Evolutionary conservation across 768 basidiomycete genomes (phyloP), one percentile per base, ranked within the genome.

Genomic region (Pleurotus salmoneostramineus): DNA sequence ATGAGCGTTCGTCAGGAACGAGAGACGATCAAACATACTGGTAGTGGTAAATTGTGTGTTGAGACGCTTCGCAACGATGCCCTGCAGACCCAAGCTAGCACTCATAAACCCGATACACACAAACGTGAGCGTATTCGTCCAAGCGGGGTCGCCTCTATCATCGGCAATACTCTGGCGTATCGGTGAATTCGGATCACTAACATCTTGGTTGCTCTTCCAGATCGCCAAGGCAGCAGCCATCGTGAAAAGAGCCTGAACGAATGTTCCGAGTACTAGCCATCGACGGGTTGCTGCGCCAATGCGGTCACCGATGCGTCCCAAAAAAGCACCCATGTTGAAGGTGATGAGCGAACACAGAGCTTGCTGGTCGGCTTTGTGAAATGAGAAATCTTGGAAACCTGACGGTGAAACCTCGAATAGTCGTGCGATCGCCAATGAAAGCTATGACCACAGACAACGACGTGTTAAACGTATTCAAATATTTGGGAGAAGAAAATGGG

Each of bases 291-390:
- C 82, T 6, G 83, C 64, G 0, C 93, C 93, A 17, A 94, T 78
- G 58, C 77, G 77, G 72, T 95, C 91, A 14, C 93, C 92, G 17
- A 91, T 67, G 15, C 92, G 85, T 0, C 93, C 93, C 54, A 92
- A 47, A 68, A 82, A 84, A 12, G 91, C 83, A 5, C 93, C 93
- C 7, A 76, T 56, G 62, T 89, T 78, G 79, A 95, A 95, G 12
- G 83, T 70, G 57, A 91, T 63, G 6, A 95, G 71, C 14, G 90
- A 92, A 36, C 82, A 83, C 51, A 96, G 75, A 10, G 93, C 93
- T 68, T 93, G 92, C 68, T 85, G 85, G 65, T 97, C 94, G 2
- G 91, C 79, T 56, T 80, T 81, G 69, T 91, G 91, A 74, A 95
- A 94, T 0, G 77, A 70, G n/a, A 67, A 66, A 65, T 89, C 83